Base-by-base conservation (phyloP, 352 stramenopile genomes). In the Phytophthora podocarpi region DNA sequence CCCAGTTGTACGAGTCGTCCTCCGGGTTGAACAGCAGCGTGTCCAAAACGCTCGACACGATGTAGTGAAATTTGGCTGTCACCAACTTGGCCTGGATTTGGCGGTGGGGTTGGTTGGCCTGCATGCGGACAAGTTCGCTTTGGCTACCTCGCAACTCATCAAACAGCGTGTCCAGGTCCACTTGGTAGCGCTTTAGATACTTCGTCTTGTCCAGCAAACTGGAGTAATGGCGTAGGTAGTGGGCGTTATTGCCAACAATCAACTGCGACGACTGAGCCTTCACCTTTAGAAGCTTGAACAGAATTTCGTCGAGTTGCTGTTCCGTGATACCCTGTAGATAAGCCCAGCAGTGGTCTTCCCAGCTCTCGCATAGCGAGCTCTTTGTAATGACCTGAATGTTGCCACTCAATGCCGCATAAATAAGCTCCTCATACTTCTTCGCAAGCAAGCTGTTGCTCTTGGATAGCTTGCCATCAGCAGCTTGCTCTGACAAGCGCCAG, bases 321-420 rank as follows among this genome's bases (percentile, higher is more conserved):
- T 91, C 83, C 2, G 72, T 85, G 30, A 90, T 86, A 4, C 74
- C 83, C 18, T 87, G 71, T 6, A 94, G 53, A 52, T 88, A 89
- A 16, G 83, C 85, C 87, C 87, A 96, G 53, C 85, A 90, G 50
- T 96, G 87, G 42, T 96, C 83, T 49, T 96, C 87, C 87, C 87
- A 96, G 27, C 37, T 90, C 42, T 88, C 82, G 24, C 83, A 93
- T n/a, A 91, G 41, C 37, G 76, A 65, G 15, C 81, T 93, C 39
- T 78, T 72, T 1, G 78, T 76, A 53, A 96, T 72, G 9, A 82
- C 79, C 13, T 79, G 64, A 30, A 88, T 72, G 40, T 96, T 86
- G 31, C 87, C 85, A 64, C 83, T 85, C 46, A 96, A 64, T 2
- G 85, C 85, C 9, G 80, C 85, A 63, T 96, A 96, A 42, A 94